Conservation (phyloP, 345 rosid genomes). For the Ceriops zippeliana region DNA sequence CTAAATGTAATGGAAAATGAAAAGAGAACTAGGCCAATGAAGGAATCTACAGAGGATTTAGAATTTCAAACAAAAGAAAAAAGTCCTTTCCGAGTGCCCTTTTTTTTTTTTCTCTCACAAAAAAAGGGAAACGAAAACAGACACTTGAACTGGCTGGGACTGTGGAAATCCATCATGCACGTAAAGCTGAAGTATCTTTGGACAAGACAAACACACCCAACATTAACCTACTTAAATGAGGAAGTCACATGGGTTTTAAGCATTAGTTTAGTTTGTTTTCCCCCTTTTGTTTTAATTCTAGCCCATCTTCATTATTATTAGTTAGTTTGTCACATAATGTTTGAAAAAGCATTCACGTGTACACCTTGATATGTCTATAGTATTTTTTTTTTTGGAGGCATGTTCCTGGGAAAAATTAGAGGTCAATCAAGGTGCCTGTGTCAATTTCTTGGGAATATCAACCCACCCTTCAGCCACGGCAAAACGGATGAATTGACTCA, state of each 20-base stretch:
- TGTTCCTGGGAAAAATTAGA: too few relatives aligned
- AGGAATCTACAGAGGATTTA: constrained; percentile 11
- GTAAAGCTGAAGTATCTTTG: constrained; percentile 26
- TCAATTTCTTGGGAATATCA: too few relatives aligned
- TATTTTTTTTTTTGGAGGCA: too few relatives aligned
- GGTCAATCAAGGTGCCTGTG: too few relatives aligned
- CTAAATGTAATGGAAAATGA: not conserved
- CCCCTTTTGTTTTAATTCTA: not conserved
- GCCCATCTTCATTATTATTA: not conserved
- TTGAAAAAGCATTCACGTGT: not conserved
- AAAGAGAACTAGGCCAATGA: not conserved
- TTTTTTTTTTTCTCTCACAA: not conserved
- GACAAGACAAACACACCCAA: constrained; percentile 17
- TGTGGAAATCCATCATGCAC: constrained; percentile 44
- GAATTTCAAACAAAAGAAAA: constrained; percentile 23
- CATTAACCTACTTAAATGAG: constrained; percentile 25
- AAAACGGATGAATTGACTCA: too few relatives aligned
- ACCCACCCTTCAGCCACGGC: too few relatives aligned
- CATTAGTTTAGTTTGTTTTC: constrained; percentile 1
- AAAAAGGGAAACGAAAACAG: constrained; percentile 11
- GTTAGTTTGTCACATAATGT: not conserved
- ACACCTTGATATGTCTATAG: not conserved
- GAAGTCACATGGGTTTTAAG: constrained; percentile 32
- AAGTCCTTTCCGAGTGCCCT: not conserved
- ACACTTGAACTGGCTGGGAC: not conserved